phyloP scores from a whole-genome alignment of 768 basidiomycete species.

The Trametes maxima region DNA sequence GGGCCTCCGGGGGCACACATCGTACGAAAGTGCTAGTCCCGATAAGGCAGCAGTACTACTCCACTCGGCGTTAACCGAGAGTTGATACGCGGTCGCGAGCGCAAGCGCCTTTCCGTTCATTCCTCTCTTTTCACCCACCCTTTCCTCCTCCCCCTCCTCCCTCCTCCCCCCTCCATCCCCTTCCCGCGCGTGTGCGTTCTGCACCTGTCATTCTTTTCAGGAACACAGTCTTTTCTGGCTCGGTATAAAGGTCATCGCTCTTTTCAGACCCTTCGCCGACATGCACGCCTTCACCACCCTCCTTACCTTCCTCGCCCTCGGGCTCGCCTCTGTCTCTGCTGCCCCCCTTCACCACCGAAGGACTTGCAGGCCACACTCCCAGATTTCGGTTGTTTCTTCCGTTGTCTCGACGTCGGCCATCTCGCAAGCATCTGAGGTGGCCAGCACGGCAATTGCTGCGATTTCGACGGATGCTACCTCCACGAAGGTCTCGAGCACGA shows the following conservation, averaged over 20 bases:
- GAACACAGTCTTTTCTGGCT: conserved; percentile 18
- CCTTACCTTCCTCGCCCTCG: conserved; percentile 17
- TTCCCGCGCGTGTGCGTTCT: conserved; percentile 12
- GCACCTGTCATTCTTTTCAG: conserved; percentile 22
- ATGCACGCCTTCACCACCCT: conserved; percentile 20
- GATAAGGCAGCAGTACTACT: conserved; percentile 1
- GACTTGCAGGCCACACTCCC: conserved; percentile 12
- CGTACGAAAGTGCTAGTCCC: conserved; percentile 8
- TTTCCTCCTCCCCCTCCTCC: conserved; percentile 1
- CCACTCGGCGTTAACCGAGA: conserved; percentile 5
- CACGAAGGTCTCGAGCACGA: conserved; percentile 6
- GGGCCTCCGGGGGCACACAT: background rate
- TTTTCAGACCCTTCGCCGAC: conserved; percentile 1
- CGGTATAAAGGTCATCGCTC: conserved; percentile 10
- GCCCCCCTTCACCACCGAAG: conserved; percentile 13
- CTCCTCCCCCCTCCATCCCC: conserved; percentile 3
- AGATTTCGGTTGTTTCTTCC: background rate
- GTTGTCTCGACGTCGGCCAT: conserved; percentile 1
- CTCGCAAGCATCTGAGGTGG: background rate
- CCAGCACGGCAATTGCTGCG: background rate
- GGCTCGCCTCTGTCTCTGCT: conserved; percentile 17
- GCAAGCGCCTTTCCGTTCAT: background rate
- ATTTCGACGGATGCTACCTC: background rate
- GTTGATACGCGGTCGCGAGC: conserved; percentile 1
- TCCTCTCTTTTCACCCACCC: background rate